Evolutionary conservation across 225 moss, liverwort and hornwort genomes (phyloP).

Genomic region (Straminergon stramineum): DNA sequence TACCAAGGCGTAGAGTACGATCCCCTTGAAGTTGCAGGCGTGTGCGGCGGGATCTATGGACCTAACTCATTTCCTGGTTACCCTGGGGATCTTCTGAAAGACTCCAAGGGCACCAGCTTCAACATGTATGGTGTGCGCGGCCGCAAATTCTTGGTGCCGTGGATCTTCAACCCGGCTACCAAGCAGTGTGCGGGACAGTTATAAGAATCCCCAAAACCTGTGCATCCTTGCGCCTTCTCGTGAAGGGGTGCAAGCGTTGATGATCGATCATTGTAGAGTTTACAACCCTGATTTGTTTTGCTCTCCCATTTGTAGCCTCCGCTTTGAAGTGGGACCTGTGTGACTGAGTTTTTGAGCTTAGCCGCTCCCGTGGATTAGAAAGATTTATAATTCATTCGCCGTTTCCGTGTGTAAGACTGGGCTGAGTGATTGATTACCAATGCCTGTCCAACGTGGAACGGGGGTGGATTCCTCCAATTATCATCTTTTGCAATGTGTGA

Average conservation of each 20-base stretch:
- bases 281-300: neutral
- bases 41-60: conserved; percentile 30
- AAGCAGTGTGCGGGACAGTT: conserved; percentile 23
- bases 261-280: neutral
- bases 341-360: neutral
- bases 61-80: conserved; percentile 16
- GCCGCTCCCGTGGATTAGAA: neutral
- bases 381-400: neutral
- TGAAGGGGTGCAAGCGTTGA: neutral
- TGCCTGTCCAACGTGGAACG: conserved; percentile 7
- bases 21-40: conserved; percentile 26
- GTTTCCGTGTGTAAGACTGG: neutral
- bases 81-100: conserved; percentile 24
- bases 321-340: neutral
- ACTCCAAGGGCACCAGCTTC: conserved; percentile 29
- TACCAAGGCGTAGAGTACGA: conserved; percentile 17
- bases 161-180: conserved; percentile 19
- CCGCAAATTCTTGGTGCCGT: conserved; percentile 27
- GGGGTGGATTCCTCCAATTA: neutral
- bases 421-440: neutral
- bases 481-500: neutral
- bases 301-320: neutral
- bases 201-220: neutral
- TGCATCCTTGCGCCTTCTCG: neutral
- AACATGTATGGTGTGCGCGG: conserved; percentile 19